Percentiles rank a stretch among this genome's conserved stretches.
Evolutionary conservation across 2,329 filamentous ascomycete species (phyloP).

Genomic region (Exophiala sp.): DNA sequence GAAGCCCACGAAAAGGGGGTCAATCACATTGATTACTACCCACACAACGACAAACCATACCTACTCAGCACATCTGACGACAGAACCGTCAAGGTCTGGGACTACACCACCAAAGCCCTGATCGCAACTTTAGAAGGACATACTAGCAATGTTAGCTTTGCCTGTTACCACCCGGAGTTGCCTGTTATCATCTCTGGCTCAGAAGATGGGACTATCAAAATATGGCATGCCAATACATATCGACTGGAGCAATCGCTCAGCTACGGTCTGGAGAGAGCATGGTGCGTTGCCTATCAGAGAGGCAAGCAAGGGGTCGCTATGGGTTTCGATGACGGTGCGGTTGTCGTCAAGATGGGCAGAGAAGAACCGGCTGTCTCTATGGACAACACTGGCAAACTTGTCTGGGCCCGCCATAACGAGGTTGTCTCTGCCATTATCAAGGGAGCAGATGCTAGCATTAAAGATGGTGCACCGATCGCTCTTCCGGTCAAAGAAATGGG

Average conservation of each 20-base stretch:
- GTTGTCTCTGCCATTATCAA: slow-evolving; percentile 94
- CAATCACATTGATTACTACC: slow-evolving; percentile 89
- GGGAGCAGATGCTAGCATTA: slow-evolving; percentile 72
- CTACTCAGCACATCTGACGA: slow-evolving; percentile 95
- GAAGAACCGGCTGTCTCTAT: slow-evolving; percentile 97
- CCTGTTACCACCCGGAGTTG: slow-evolving; percentile 93
- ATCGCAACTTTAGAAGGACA: slow-evolving; percentile 96
- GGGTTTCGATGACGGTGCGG: slow-evolving; percentile 94
- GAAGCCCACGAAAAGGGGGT: slow-evolving; percentile 98
- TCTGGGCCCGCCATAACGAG: slow-evolving; percentile 93
- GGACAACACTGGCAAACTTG: slow-evolving; percentile 91
- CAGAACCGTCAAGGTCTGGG: slow-evolving; percentile 95
- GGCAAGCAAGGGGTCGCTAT: slow-evolving; percentile 91
- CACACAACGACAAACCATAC: slow-evolving; percentile 67
- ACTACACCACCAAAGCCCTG: slow-evolving; percentile 95
- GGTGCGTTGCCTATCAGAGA: slow-evolving; percentile 95
- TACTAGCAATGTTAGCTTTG: slow-evolving; percentile 96
- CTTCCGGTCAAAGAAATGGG: slow-evolving; percentile 91
- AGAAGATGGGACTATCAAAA: slow-evolving; percentile 93
- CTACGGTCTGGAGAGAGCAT: slow-evolving; percentile 91
- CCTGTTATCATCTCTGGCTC: slow-evolving; percentile 97
- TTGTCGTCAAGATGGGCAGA: slow-evolving; percentile 94
- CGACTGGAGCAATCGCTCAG: slow-evolving; percentile 90
- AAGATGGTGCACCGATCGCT: slow-evolving; percentile 81
- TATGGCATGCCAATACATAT: slow-evolving; percentile 98